phyloP scores from a whole-genome alignment of 805 yeast genomes.

The Zygotorulaspora florentina region DNA sequence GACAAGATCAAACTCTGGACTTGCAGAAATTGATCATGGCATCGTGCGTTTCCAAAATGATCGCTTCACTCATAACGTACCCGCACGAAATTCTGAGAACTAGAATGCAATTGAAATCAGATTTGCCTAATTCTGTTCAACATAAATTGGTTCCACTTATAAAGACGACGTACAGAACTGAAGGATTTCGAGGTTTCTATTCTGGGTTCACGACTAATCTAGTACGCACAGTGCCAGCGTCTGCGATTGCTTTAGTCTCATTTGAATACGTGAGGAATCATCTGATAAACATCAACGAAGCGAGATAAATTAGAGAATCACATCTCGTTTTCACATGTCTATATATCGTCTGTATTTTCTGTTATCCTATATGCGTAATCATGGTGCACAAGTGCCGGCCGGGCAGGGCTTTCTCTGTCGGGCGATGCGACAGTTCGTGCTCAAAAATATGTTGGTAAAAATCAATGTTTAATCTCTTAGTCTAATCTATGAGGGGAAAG shows the following conservation, averaged over 20 bases:
- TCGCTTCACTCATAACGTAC: conserved; percentile 83
- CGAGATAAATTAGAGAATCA: background rate
- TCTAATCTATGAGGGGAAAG: too few relatives aligned
- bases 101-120: conserved; percentile 63
- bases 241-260: conserved; percentile 91
- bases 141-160: conserved; percentile 27
- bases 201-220: conserved; percentile 85
- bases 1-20: conserved; percentile 26
- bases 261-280: conserved; percentile 74
- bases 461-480: too few relatives aligned
- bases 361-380: too few relatives aligned
- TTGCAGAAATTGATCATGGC: conserved; percentile 54
- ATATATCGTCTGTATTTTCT: too few relatives aligned
- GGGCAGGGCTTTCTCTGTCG: too few relatives aligned
- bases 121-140: conserved; percentile 27
- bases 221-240: conserved; percentile 88
- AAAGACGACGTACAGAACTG: conserved; percentile 40
- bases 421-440: too few relatives aligned
- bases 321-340: background rate
- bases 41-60: conserved; percentile 77
- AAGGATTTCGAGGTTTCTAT: conserved; percentile 80
- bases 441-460: too few relatives aligned
- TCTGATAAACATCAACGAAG: conserved; percentile 30
- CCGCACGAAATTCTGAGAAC: conserved; percentile 96
- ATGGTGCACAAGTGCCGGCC: too few relatives aligned